Evolutionary conservation across 805 yeast genomes (phyloP).

Genomic region (Candida stauntonica): DNA sequence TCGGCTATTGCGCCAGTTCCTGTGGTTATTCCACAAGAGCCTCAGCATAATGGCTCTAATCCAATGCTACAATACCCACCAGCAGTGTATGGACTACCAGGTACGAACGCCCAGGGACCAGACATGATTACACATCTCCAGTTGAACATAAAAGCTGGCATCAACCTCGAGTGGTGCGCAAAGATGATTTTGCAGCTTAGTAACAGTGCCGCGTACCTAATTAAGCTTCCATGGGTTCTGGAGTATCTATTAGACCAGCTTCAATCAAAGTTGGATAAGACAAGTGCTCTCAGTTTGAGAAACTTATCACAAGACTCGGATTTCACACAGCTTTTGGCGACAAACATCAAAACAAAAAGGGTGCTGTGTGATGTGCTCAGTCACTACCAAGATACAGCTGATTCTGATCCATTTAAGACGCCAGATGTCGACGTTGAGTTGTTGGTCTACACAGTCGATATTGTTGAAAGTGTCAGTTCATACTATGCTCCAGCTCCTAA

Average conservation of each 20-base stretch:
- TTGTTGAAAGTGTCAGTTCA: conserved; percentile 79
- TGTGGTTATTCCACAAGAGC: conserved; percentile 5
- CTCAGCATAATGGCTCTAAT: background rate
- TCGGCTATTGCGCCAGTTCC: conserved; percentile 9
- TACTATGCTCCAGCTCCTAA: conserved; percentile 71
- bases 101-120: conserved; percentile 20
- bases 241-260: conserved; percentile 22
- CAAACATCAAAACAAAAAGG: conserved; percentile 43
- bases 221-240: conserved; percentile 23
- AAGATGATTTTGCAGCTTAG: conserved; percentile 21
- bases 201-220: conserved; percentile 19
- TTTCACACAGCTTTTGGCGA: conserved; percentile 74
- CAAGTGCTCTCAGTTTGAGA: conserved; percentile 52
- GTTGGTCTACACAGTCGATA: conserved; percentile 65
- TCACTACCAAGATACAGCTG: conserved; percentile 22
- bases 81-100: conserved; percentile 17
- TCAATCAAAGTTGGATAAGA: conserved; percentile 16
- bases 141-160: conserved; percentile 20
- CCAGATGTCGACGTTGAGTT: conserved; percentile 50
- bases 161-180: conserved; percentile 26
- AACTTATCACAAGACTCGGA: conserved; percentile 80
- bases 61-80: conserved; percentile 6
- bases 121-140: conserved; percentile 26
- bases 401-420: conserved; percentile 23
- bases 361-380: conserved; percentile 40